Evolutionary conservation across 345 rosid genomes (phyloP), one percentile per base, ranked within the genome.

Genomic region (Chamaenerion angustifolium): DNA sequence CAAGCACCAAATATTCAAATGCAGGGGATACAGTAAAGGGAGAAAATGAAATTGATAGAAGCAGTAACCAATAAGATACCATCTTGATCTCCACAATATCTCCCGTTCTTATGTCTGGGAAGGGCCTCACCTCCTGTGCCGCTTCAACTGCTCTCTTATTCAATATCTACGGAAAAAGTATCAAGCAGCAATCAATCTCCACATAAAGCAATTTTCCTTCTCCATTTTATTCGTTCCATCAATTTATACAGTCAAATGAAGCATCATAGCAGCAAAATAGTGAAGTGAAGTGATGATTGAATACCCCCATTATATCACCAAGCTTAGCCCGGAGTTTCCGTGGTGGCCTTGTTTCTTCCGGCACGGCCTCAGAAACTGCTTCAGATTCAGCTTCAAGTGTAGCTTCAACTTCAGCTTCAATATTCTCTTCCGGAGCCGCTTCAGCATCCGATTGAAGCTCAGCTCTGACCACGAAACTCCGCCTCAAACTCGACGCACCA

Each of bases 51-150:
- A 21, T 21, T 21, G 25, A 31, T 31, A 31, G 16, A 10, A 42
- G 31, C 63, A 66, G 54, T 2, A 42, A 14, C 71, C 37, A 31
- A 31, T 31, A 4, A 31, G 37, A 31, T 70, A 90, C 95, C 86
- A 83, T 58, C 65, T 83, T 83, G 65, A 90, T 81, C 72, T 77
- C 74, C 11, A 90, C 76, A 52, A 90, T 45, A 59, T 90, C 95
- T 43, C 95, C 94, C 2, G 86, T 73, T 70, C 98, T 81, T n/a
- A 81, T 52, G 52, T 81, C 88, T 1, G 95, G 98, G 55, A 70
- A 59, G 0, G 94, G 94, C 54, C 92, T 76, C 45, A 56, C 83
- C 40, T 60, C 68, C 68, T 76, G 77, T 1, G 88, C 64, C 14
- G 78, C 98, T 64, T 83, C 94, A 51, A 90, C 18, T 11, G 92